Conservation (phyloP, 73 alveolate genomes). For the Tetrahymena thermophila region DNA sequence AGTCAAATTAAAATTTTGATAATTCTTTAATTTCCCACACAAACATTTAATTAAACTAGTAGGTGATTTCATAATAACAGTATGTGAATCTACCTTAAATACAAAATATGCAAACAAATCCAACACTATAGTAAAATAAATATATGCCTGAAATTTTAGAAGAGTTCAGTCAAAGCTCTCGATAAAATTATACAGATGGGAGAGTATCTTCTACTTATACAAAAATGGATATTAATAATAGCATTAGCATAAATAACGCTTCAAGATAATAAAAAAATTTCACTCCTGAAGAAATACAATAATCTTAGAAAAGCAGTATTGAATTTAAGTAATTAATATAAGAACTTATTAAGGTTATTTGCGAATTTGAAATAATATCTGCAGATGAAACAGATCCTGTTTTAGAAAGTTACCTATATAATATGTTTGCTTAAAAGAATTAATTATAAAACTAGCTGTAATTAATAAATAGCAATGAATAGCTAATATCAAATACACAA, state of each 20-base stretch:
- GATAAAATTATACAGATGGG: background rate
- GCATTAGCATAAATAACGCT: background rate
- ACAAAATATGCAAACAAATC: background rate
- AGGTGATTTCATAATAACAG: background rate
- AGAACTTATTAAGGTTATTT: background rate
- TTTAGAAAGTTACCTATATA: background rate
- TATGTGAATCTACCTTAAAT: background rate
- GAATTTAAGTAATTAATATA: background rate
- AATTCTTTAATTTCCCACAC: background rate
- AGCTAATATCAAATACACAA: background rate
- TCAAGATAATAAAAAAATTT: background rate
- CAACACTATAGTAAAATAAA: background rate
- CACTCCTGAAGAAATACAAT: background rate
- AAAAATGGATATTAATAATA: background rate
- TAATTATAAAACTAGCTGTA: background rate
- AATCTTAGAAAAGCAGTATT: background rate
- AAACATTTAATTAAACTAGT: background rate
- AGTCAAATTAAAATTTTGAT: background rate
- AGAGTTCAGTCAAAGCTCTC: background rate
- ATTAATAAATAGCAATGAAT: background rate
- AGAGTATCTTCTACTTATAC: background rate
- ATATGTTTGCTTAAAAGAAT: background rate
- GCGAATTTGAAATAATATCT: background rate
- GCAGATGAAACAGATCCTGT: background rate
- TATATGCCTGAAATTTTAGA: background rate